Conservation (phyloP, 805 yeast species). For the Candida sonorensis region DNA sequence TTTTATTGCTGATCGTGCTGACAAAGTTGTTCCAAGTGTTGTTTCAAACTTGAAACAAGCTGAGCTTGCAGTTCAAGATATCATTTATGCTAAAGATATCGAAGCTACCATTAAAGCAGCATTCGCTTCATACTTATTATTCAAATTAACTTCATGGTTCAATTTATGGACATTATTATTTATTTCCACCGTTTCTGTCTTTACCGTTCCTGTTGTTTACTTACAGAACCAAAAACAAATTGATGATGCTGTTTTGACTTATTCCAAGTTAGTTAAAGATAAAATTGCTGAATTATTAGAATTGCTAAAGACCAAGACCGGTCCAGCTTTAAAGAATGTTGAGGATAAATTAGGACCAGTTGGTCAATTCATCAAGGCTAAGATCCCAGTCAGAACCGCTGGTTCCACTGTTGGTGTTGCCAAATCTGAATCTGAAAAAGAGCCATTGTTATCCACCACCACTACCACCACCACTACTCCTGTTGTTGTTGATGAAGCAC, state of each 20-base stretch:
- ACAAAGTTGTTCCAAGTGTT: slow-evolving; percentile 28
- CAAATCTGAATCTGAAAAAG: no score
- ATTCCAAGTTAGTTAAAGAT: slow-evolving; percentile 39
- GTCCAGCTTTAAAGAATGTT: slow-evolving; percentile 53
- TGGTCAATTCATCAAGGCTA: slow-evolving; percentile 49
- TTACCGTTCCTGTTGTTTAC: slow-evolving; percentile 74
- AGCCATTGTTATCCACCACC: no score
- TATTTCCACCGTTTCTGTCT: slow-evolving; percentile 50
- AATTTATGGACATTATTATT: slow-evolving; percentile 64
- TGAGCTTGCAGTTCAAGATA: slow-evolving; percentile 48
- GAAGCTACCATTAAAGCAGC: slow-evolving; percentile 71
- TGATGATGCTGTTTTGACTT: slow-evolving; percentile 51
- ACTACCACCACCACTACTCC: slow-evolving; percentile 7
- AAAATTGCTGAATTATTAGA: slow-evolving; percentile 40
- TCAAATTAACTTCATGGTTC: slow-evolving; percentile 68
- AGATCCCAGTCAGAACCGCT: slow-evolving; percentile 62
- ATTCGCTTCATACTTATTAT: slow-evolving; percentile 53
- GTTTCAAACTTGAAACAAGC: slow-evolving; percentile 35
- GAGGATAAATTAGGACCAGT: slow-evolving; percentile 62
- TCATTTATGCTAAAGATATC: slow-evolving; percentile 63
- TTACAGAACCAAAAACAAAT: slow-evolving; percentile 69
- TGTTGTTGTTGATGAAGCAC: background rate
- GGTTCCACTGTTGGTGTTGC: slow-evolving; percentile 52
- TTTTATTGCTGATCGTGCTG: slow-evolving; percentile 23
- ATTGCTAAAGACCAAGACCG: slow-evolving; percentile 34